Conservation (phyloP, 2,329 filamentous ascomycete species). For the Chaetomiaceae sp. region DNA sequence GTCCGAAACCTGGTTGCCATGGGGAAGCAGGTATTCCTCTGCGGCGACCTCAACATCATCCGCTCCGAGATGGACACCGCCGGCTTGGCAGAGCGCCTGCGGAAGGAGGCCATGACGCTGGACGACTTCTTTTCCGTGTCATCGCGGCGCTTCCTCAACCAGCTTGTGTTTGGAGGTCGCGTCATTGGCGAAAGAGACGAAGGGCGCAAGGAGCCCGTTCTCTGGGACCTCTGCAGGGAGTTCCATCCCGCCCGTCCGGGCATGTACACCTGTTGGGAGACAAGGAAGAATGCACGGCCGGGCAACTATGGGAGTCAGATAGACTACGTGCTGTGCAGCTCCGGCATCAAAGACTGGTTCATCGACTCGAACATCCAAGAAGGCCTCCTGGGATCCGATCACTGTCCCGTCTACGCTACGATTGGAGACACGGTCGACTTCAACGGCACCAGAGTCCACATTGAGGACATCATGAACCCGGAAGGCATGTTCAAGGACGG, state of each 20-base stretch:
- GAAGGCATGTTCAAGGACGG: slow-evolving; percentile 66
- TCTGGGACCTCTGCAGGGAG: slow-evolving; percentile 79
- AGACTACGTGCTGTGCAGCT: slow-evolving; percentile 85
- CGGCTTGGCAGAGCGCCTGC: slow-evolving; percentile 65
- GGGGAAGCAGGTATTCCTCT: slow-evolving; percentile 81
- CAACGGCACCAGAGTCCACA: slow-evolving; percentile 45
- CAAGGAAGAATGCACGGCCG: slow-evolving; percentile 89
- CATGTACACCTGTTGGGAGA: slow-evolving; percentile 99
- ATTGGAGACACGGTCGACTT: slow-evolving; percentile 60
- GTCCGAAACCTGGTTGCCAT: slow-evolving; percentile 75
- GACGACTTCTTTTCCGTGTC: slow-evolving; percentile 70
- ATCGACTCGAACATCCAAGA: slow-evolving; percentile 82
- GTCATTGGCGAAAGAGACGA: slow-evolving; percentile 64
- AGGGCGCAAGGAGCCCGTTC: slow-evolving; percentile 63
- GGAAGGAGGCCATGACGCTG: slow-evolving; percentile 62
- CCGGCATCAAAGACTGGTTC: slow-evolving; percentile 77
- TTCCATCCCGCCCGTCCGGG: slow-evolving; percentile 75
- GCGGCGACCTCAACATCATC: slow-evolving; percentile 83
- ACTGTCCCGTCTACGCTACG: slow-evolving; percentile 85
- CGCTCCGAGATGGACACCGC: slow-evolving; percentile 67
- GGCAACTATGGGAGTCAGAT: slow-evolving; percentile 91
- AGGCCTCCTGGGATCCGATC: slow-evolving; percentile 89
- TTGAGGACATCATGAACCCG: slow-evolving; percentile 75
- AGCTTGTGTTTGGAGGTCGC: slow-evolving; percentile 70
- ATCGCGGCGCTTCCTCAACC: slow-evolving; percentile 75